phyloP scores from a whole-genome alignment of 164 flowering plant species.

The Dillenia turbinata region DNA sequence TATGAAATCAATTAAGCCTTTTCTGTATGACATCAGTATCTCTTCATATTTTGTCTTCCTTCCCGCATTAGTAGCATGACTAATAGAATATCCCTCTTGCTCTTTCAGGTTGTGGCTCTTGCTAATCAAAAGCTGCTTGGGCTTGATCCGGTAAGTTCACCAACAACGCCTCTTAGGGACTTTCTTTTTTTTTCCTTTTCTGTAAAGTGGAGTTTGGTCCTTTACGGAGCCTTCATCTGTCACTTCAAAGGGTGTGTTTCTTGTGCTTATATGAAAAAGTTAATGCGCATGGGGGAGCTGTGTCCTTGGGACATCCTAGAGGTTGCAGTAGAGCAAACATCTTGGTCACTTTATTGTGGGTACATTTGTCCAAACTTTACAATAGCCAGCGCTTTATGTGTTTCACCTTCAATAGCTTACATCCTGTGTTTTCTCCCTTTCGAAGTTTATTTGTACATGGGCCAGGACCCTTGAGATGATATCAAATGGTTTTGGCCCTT shows the following conservation, averaged over 20 bases:
- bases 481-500: too few relatives aligned
- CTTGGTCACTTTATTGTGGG: slow-evolving; percentile 82
- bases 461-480: too few relatives aligned
- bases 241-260: background rate
- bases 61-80: background rate
- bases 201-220: background rate
- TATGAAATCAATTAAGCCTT: slow-evolving; percentile 99
- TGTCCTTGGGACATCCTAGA: slow-evolving; percentile 91
- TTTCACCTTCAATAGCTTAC: background rate
- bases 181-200: background rate
- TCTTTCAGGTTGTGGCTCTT: slow-evolving; percentile 84
- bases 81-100: background rate
- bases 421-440: background rate
- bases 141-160: slow-evolving; percentile 60
- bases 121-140: slow-evolving; percentile 86
- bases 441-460: background rate
- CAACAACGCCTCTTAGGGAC: background rate
- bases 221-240: background rate
- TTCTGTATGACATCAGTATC: slow-evolving; percentile 45
- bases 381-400: background rate
- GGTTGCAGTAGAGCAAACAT: slow-evolving; percentile 98
- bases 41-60: slow-evolving; percentile 4
- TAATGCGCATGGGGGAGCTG: slow-evolving; percentile 96
- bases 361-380: slow-evolving; percentile 13
- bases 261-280: slow-evolving; percentile 54